A percentile compares a stretch with the other conserved stretches of the same genome.
phyloP scores from a whole-genome alignment of 345 rosid genomes.

The Noccaea bulbosa region DNA sequence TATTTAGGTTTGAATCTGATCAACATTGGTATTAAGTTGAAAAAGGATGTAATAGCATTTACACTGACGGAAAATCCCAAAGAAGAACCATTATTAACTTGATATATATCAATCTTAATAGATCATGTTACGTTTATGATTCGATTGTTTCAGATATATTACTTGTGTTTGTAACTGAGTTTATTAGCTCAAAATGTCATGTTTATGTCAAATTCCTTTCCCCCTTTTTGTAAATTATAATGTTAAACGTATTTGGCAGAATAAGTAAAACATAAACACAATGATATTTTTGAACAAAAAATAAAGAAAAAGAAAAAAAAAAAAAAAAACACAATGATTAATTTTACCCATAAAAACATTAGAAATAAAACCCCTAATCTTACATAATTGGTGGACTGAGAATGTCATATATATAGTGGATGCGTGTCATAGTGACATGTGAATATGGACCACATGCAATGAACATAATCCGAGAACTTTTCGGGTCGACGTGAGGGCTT shows the following conservation, averaged over 20 bases:
- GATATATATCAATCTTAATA: neutral
- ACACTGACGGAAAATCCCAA: neutral
- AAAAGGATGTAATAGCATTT: neutral
- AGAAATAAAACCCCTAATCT: neutral
- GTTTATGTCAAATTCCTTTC: too few species aligned
- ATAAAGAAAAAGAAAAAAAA: too few species aligned
- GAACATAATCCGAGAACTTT: constrained; percentile 27
- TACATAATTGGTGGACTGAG: constrained; percentile 6
- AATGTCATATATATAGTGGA: constrained; percentile 23
- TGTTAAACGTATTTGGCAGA: neutral
- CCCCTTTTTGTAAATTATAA: too few species aligned
- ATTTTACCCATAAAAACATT: neutral
- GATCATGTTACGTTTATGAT: neutral
- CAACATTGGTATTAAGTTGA: constrained; percentile 7
- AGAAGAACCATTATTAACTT: constrained; percentile 3
- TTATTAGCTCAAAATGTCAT: neutral
- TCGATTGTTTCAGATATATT: neutral
- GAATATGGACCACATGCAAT: constrained; percentile 34
- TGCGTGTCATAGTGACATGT: constrained; percentile 34
- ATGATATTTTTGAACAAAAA: neutral
- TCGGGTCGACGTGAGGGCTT: constrained; percentile 26
- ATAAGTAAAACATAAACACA: neutral
- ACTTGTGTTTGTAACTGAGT: neutral
- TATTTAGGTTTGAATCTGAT: neutral
- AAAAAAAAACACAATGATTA: neutral